These are phyloP conservation scores for Pseudohyphozyma bogoriensis DNA, from an alignment of 768 basidiomycete genomes.

Conservation along the genomic window DNA sequence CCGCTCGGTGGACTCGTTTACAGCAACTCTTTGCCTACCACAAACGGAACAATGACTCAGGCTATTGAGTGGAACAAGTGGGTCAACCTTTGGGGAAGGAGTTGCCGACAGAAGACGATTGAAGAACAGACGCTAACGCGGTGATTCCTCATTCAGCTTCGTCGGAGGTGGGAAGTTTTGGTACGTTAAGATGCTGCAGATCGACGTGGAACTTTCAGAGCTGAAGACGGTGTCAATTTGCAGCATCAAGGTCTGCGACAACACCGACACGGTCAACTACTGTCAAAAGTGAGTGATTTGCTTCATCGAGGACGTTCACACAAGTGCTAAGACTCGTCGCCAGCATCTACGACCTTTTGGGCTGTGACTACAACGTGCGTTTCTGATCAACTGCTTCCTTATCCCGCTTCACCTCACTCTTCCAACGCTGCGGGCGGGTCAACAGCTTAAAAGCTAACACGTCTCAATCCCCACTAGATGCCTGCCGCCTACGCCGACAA, in stretches of 20 bases:
- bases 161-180: neutral
- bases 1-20: conserved; percentile 21
- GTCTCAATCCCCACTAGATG: too few species aligned
- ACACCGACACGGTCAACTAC: conserved; percentile 15
- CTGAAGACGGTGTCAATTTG: too few species aligned
- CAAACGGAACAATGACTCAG: conserved; percentile 25
- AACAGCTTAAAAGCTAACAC: too few species aligned
- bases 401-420: too few species aligned
- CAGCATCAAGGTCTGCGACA: conserved; percentile 62
- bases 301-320: neutral
- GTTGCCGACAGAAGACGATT: neutral
- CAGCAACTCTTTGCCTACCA: conserved; percentile 10
- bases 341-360: conserved; percentile 12
- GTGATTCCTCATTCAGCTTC: too few species aligned
- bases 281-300: conserved; percentile 4
- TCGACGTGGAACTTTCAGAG: too few species aligned
- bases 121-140: too few species aligned
- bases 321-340: neutral
- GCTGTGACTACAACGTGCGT: conserved; percentile 29
- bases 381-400: too few species aligned
- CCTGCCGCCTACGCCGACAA: conserved; percentile 24
- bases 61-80: conserved; percentile 38
- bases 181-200: too few species aligned
- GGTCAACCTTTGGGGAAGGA: neutral
- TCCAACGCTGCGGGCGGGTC: too few species aligned